These are phyloP conservation scores for Pseudotsuga menziesii DNA, from an alignment of 75 land plant genomes.

Conservation along the genomic window DNA sequence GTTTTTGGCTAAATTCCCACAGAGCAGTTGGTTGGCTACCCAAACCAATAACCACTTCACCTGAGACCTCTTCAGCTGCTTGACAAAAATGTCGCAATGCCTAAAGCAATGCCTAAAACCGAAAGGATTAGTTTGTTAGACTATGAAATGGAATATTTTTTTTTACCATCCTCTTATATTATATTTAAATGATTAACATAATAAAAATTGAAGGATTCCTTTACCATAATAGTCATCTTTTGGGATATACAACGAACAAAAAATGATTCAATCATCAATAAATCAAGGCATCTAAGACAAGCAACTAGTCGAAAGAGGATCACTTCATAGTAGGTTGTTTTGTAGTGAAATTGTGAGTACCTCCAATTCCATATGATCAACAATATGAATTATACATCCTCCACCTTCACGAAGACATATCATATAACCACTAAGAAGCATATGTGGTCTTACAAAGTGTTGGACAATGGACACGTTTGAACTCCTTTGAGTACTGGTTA, in stretches of 20 bases:
- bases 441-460: slow-evolving; percentile 60
- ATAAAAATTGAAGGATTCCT: not conserved
- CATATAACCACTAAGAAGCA: slow-evolving; percentile 65
- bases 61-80: slow-evolving; percentile 73
- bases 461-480: slow-evolving; percentile 42
- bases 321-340: too few species aligned
- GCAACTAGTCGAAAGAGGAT: too few species aligned
- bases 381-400: slow-evolving; percentile 62
- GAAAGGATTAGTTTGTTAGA: not conserved
- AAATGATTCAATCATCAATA: not conserved
- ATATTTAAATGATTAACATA: not conserved
- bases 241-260: slow-evolving; percentile 42
- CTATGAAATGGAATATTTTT: too few species aligned
- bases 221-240: slow-evolving; percentile 85
- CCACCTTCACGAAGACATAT: slow-evolving; percentile 76
- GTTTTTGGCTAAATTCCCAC: slow-evolving; percentile 73
- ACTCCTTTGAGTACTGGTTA: slow-evolving; percentile 51
- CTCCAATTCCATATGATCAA: slow-evolving; percentile 68
- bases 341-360: slow-evolving; percentile 14
- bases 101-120: too few species aligned
- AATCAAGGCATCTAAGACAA: too few species aligned
- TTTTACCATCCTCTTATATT: too few species aligned
- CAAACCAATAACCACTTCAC: slow-evolving; percentile 60
- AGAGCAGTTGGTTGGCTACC: slow-evolving; percentile 82
- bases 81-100: slow-evolving; percentile 43